A percentile compares a stretch with the other conserved stretches of the same genome.
Evolutionary conservation across 257 asterid species (phyloP).

Genomic region (Solanum peruvianum): DNA sequence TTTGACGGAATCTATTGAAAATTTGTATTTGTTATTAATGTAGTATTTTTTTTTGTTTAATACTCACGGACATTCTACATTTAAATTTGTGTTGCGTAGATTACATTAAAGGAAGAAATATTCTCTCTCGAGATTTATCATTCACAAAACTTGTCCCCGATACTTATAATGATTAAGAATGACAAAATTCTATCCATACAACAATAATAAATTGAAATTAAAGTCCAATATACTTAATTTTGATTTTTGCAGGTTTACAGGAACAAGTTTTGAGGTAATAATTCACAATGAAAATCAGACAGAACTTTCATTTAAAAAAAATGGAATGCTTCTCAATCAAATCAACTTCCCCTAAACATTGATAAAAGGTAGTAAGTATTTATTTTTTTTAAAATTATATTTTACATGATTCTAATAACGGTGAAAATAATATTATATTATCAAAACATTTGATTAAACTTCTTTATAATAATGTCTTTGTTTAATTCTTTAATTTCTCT

Average conservation of each 20-base stretch:
- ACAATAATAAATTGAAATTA: background rate
- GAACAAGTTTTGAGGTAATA: conserved; percentile 29
- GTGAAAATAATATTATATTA: background rate
- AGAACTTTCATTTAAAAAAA: conserved; percentile 42
- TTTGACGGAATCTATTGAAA: background rate
- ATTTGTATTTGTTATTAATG: background rate
- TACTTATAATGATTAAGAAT: background rate
- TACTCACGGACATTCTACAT: background rate
- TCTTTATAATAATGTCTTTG: background rate
- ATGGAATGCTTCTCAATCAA: conserved; percentile 16
- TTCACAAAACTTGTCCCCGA: background rate
- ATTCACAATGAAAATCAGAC: conserved; percentile 16
- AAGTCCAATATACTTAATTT: background rate
- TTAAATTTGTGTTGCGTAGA: background rate
- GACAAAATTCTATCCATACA: fast-evolving
- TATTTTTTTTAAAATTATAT: background rate
- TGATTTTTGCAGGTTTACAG: conserved; percentile 20
- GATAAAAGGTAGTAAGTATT: conserved; percentile 44
- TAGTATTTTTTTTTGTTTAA: background rate
- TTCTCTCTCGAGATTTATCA: background rate
- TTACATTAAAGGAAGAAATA: background rate
- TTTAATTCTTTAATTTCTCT: background rate
- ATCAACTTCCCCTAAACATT: conserved; percentile 29
- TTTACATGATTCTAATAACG: background rate
- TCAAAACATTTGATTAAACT: background rate